phyloP scores from a whole-genome alignment of 2,329 filamentous ascomycete genomes.

The Cladosporium sp. region DNA sequence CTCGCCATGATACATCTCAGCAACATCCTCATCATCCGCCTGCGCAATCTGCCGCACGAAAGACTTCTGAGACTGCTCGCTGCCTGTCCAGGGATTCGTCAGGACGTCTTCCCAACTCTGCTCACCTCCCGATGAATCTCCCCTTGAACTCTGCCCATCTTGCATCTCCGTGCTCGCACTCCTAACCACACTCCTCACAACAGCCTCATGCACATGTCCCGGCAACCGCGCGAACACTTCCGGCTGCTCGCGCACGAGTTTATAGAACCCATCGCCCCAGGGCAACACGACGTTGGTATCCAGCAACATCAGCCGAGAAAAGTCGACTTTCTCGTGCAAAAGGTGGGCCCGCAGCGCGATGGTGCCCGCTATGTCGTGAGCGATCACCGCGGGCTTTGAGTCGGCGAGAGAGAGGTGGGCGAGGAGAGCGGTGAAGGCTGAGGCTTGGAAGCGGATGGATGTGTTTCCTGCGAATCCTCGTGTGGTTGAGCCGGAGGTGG shows the following conservation, averaged over 20 bases:
- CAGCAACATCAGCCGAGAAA: conserved; percentile 31
- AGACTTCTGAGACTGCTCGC: conserved; percentile 24
- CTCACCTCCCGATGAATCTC: conserved; percentile 17
- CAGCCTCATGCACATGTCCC: conserved; percentile 31
- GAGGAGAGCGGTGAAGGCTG: conserved; percentile 38
- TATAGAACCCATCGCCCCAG: conserved; percentile 43
- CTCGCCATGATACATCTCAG: conserved; percentile 22
- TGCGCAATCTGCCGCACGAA: conserved; percentile 42
- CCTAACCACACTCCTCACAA: conserved; percentile 39
- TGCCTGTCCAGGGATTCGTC: conserved; percentile 31
- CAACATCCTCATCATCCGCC: conserved; percentile 36
- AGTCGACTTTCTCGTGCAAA: conserved; percentile 18
- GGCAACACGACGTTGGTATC: conserved; percentile 43
- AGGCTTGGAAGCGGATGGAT: conserved; percentile 37
- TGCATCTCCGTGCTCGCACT: conserved; percentile 32
- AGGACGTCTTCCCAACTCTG: conserved; percentile 33
- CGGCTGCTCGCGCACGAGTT: conserved; percentile 31
- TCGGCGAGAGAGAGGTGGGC: conserved; percentile 28
- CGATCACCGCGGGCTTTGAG: conserved; percentile 35
- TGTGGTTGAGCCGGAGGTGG: background rate
- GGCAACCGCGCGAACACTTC: conserved; percentile 30
- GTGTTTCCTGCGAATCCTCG: conserved; percentile 28
- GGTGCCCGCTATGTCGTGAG: conserved; percentile 45
- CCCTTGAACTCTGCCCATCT: background rate
- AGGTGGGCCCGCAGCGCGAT: conserved; percentile 39